These are phyloP conservation scores for Phaeosphaeriaceae sp. DNA, from an alignment of 2,329 filamentous ascomycete genomes.

Conservation along the genomic window DNA sequence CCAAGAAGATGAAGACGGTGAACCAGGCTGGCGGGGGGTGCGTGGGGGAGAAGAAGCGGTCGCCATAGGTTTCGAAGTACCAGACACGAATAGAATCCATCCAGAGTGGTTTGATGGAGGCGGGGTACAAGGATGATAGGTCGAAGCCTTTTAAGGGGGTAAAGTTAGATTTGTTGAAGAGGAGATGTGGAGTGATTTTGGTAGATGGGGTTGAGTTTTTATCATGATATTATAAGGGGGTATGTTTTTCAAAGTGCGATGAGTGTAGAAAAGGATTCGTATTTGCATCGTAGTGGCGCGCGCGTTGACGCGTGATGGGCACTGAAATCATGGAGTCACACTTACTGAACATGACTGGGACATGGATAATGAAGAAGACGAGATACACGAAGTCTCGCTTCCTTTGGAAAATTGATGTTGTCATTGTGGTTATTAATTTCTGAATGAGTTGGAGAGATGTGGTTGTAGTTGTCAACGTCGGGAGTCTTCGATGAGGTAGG, in stretches of 20 bases:
- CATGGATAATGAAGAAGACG: slow-evolving; percentile 66
- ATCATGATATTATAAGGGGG: not conserved
- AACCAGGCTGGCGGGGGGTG: slow-evolving; percentile 59
- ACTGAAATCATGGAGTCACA: not conserved
- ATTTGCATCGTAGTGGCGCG: no score
- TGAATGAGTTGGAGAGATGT: not conserved
- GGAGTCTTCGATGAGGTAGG: not conserved
- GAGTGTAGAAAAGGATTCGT: not conserved
- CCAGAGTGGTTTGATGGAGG: slow-evolving; percentile 56
- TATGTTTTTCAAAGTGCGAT: no score
- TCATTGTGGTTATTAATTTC: slow-evolving; percentile 26
- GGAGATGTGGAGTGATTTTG: no score
- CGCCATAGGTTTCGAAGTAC: slow-evolving; percentile 67
- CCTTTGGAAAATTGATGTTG: slow-evolving; percentile 40
- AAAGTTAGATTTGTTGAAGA: slow-evolving; percentile 4
- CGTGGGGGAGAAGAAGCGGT: slow-evolving; percentile 64
- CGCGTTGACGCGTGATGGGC: no score
- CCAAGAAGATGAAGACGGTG: slow-evolving; percentile 62
- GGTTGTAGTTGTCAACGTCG: slow-evolving; percentile 1
- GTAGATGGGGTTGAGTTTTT: not conserved
- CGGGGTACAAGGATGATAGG: slow-evolving; percentile 64
- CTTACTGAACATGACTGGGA: slow-evolving; percentile 66
- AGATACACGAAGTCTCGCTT: slow-evolving; percentile 60
- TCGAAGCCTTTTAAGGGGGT: no score
- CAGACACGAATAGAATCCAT: slow-evolving; percentile 59